phyloP scores from a whole-genome alignment of 1,139 yeast genomes.

The Saccharomyces hybrid region DNA sequence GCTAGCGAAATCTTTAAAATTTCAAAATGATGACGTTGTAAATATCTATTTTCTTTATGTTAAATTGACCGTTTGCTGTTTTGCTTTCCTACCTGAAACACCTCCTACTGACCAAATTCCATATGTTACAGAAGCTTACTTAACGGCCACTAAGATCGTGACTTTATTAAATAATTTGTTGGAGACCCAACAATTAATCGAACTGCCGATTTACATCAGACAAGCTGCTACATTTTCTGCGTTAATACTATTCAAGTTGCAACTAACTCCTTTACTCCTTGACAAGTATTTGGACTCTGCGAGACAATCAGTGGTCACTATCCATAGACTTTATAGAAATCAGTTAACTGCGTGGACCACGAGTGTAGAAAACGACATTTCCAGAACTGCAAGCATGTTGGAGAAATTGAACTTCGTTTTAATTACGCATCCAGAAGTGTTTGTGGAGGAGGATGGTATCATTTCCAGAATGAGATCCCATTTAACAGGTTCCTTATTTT shows the following conservation, averaged over 20 bases:
- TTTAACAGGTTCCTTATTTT: slow-evolving; percentile 81
- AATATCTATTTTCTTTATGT: slow-evolving; percentile 76
- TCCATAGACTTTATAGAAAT: slow-evolving; percentile 78
- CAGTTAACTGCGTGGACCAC: slow-evolving; percentile 82
- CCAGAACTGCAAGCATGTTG: slow-evolving; percentile 86
- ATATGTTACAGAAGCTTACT: slow-evolving; percentile 74
- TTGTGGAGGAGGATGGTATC: slow-evolving; percentile 60
- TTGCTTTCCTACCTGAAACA: slow-evolving; percentile 86
- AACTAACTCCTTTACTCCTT: slow-evolving; percentile 65
- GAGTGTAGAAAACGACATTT: slow-evolving; percentile 80
- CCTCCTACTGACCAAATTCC: slow-evolving; percentile 77
- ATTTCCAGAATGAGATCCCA: slow-evolving; percentile 88
- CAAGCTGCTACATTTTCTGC: slow-evolving; percentile 82
- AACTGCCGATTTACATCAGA: slow-evolving; percentile 78
- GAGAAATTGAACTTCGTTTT: slow-evolving; percentile 84
- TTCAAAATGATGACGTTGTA: slow-evolving; percentile 52
- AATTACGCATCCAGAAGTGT: slow-evolving; percentile 79
- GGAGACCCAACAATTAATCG: slow-evolving; percentile 62
- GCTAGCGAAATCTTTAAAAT: slow-evolving; percentile 37
- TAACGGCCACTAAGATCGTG: slow-evolving; percentile 72
- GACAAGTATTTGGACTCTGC: slow-evolving; percentile 82
- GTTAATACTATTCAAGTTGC: slow-evolving; percentile 69
- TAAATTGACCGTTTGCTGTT: slow-evolving; percentile 75
- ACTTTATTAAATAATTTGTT: slow-evolving; percentile 69
- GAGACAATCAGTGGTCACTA: slow-evolving; percentile 87